A percentile compares a stretch with the other conserved stretches of the same genome.
Evolutionary conservation across 257 asterid genomes (phyloP).

Genomic region (Datura wrightii): DNA sequence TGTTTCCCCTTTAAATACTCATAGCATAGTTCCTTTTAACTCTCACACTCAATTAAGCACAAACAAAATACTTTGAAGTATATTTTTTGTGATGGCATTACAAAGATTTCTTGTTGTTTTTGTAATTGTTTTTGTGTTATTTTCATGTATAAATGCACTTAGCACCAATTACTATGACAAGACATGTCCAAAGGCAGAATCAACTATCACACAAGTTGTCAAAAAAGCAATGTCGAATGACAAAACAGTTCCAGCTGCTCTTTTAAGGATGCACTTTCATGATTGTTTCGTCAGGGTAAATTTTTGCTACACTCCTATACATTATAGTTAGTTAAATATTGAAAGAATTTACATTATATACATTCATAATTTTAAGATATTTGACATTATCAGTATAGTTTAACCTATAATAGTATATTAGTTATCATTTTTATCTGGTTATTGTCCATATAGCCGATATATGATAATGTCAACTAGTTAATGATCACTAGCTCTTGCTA

Average conservation of each 20-base stretch:
- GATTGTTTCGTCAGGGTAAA: slow-evolving; percentile 82
- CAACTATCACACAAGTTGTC: slow-evolving; percentile 49
- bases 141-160: slow-evolving; percentile 46
- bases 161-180: slow-evolving; percentile 63
- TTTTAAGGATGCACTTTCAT: slow-evolving; percentile 87
- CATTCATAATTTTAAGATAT: neutral
- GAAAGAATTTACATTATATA: neutral
- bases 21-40: neutral
- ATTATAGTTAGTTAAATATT: too few species aligned
- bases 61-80: neutral
- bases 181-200: slow-evolving; percentile 72
- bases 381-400: neutral
- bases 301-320: neutral
- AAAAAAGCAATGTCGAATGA: slow-evolving; percentile 67
- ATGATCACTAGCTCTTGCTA: neutral
- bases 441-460: neutral
- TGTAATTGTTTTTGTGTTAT: slow-evolving; percentile 30
- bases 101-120: slow-evolving; percentile 37
- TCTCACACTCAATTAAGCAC: neutral
- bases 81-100: slow-evolving; percentile 45
- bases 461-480: neutral
- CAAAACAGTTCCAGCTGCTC: slow-evolving; percentile 79
- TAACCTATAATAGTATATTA: neutral
- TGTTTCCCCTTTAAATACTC: slow-evolving; percentile 43
- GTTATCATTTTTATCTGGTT: neutral